Evolutionary conservation across 75 land plant genomes (phyloP), one percentile per base, ranked within the genome.

Genomic region (Chamaecyparis obtusa): DNA sequence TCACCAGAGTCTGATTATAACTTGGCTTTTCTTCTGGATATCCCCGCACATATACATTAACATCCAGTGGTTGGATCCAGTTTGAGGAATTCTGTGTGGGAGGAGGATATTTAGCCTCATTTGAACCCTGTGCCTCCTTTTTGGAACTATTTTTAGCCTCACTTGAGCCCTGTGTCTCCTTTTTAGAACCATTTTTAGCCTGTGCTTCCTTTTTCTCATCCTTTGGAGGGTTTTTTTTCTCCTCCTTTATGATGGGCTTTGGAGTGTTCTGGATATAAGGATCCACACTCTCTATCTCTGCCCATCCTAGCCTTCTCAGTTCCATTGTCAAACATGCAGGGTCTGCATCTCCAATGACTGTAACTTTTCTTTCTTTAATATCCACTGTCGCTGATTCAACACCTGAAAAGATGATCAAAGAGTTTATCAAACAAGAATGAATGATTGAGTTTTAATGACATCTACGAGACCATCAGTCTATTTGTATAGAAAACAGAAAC

Each of bases 221-320:
- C 54, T 51, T 13, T 51, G 54, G 54, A 51, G 54, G 54, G 10
- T 9, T 9, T 0, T 17, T 5, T 43, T 86, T 78, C 11, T 33
- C 82, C 71, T 74, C 16, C 86, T 88, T 88, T 9, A 41, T 43
- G 49, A 17, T 71, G 5, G 56, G 82, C 90, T 90, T 88, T 76
- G 90, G 87, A 1, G 88, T 84, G 57, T 90, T 90, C 77, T 92
- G 88, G 3, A 84, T 84, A 64, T 64, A 3, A n/a, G 94, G 91
- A n/a, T 92, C 92, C 3, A 93, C 91, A 5, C 90, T 88, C 8
- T 89, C 77, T 27, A 93, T 88, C 9, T 90, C 90, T 21, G 94
- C 78, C 32, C 14, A 56, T 60, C 91, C 90, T 2, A 80, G 17
- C 44, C 91, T 91, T 84, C 92, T 85, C 24, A 93, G 67, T 39